Evolutionary conservation across 768 basidiomycete species (phyloP).

Genomic region (Termitomyces sp.): DNA sequence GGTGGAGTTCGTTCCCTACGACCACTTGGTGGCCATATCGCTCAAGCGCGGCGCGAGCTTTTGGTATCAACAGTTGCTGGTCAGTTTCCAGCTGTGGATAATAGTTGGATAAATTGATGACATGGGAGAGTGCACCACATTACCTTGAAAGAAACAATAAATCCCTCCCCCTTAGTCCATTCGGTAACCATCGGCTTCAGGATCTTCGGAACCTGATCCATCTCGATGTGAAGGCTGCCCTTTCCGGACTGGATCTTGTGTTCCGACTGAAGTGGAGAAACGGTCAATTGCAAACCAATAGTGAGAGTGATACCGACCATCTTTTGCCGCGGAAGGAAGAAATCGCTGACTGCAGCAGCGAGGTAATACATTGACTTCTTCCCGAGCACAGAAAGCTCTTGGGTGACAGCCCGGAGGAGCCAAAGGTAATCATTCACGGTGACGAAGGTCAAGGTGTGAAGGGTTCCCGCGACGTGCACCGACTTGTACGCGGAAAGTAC

Average conservation of each 20-base stretch:
- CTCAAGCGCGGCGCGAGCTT: slow-evolving; percentile 82
- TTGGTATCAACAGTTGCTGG: slow-evolving; percentile 76
- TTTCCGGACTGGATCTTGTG: slow-evolving; percentile 99
- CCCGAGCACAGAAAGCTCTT: slow-evolving; percentile 69
- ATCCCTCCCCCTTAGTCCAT: slow-evolving; percentile 82
- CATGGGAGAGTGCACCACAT: slow-evolving; percentile 6
- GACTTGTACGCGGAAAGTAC: slow-evolving; percentile 79
- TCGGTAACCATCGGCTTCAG: slow-evolving; percentile 90
- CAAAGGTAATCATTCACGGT: slow-evolving; percentile 97
- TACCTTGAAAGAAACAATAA: slow-evolving; percentile 97
- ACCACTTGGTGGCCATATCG: slow-evolving; percentile 98
- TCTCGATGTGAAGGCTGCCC: slow-evolving; percentile 90
- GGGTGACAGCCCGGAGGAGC: slow-evolving; percentile 78
- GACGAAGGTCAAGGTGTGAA: slow-evolving; percentile 87
- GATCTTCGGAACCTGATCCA: slow-evolving; percentile 99
- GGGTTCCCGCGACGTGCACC: slow-evolving; percentile 67
- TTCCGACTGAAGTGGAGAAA: slow-evolving; percentile 60
- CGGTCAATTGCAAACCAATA: not conserved
- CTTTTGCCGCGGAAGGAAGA: slow-evolving; percentile 89
- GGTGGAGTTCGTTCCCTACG: slow-evolving; percentile 93
- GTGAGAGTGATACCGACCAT: slow-evolving; percentile 56
- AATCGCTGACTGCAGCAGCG: slow-evolving; percentile 97
- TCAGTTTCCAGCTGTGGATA: slow-evolving; percentile 87
- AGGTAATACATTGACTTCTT: slow-evolving; percentile 89
- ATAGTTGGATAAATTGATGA: not conserved